Evolutionary conservation across 176 grass and related monocot species (phyloP).

Genomic region (Pontederia crassipes): DNA sequence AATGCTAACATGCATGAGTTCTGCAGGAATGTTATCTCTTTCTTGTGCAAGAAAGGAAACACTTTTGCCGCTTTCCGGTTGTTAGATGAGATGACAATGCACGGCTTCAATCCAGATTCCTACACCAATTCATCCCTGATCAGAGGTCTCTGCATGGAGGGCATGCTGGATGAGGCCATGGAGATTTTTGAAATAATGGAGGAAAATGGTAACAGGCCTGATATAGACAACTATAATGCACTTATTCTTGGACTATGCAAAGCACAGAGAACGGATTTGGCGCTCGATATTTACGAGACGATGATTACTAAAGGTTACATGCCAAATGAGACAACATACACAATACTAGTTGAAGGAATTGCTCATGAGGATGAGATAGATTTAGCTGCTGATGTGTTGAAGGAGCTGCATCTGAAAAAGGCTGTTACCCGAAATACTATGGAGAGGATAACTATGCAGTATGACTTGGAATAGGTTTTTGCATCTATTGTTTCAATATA

Average conservation of each 20-base stretch:
- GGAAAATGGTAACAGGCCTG: constrained; percentile 14
- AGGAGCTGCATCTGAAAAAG: constrained; percentile 22
- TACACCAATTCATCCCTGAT: constrained; percentile 22
- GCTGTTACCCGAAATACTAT: constrained; percentile 16
- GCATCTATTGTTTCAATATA: not conserved
- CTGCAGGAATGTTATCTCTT: constrained; percentile 22
- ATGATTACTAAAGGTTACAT: constrained; percentile 24
- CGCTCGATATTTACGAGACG: constrained; percentile 18
- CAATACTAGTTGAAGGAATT: constrained; percentile 25
- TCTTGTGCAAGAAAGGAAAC: constrained; percentile 31
- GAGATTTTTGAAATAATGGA: constrained; percentile 24
- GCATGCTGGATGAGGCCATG: constrained; percentile 22
- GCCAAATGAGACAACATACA: constrained; percentile 26
- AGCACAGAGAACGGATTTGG: constrained; percentile 19
- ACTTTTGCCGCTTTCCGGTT: constrained; percentile 23
- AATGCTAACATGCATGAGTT: constrained; percentile 18
- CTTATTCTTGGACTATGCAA: constrained; percentile 30
- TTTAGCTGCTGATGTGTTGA: constrained; percentile 21
- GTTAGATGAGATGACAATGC: constrained; percentile 23
- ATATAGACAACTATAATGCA: constrained; percentile 26
- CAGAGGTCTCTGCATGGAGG: constrained; percentile 26
- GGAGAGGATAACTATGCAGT: constrained; percentile 22
- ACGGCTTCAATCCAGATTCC: constrained; percentile 24
- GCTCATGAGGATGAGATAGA: constrained; percentile 24
- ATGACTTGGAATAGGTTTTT: constrained; percentile 21